A percentile compares a stretch with the other conserved stretches of the same genome.
Conservation (phyloP, 768 basidiomycete genomes). For the Suillus subalutaceus region DNA sequence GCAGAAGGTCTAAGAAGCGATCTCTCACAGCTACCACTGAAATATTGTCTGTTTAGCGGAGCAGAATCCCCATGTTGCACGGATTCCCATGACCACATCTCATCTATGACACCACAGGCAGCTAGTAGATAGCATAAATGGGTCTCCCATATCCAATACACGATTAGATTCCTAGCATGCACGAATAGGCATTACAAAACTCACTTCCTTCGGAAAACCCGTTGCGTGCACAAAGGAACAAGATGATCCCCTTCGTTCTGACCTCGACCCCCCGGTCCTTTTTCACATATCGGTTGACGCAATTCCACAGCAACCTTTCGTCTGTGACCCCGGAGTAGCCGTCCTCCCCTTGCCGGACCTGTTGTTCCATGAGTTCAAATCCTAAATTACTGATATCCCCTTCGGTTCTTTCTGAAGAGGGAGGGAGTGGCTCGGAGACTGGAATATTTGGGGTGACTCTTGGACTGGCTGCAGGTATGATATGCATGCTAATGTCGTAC, state of each 20-base stretch:
- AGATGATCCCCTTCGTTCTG: conserved; percentile 53
- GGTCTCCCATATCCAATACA: conserved; percentile 78
- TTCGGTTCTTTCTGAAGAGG: conserved; percentile 8
- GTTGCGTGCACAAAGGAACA: conserved; percentile 85
- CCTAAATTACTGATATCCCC: conserved; percentile 11
- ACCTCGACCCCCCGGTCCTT: neutral
- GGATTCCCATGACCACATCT: conserved; percentile 50
- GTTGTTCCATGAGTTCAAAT: conserved; percentile 24
- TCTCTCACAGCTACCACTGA: conserved; percentile 62
- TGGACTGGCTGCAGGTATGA: no score
- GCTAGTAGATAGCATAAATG: conserved; percentile 55
- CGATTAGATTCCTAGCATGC: neutral
- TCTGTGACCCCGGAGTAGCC: conserved; percentile 11
- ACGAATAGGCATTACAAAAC: conserved; percentile 17
- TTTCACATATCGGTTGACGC: conserved; percentile 69
- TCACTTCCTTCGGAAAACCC: conserved; percentile 85
- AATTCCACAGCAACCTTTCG: conserved; percentile 61
- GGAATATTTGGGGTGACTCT: conserved; percentile 18
- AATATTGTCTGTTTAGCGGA: conserved; percentile 59
- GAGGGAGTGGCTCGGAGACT: conserved; percentile 22
- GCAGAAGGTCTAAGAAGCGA: neutral
- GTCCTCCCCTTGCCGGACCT: conserved; percentile 16
- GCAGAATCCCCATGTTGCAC: conserved; percentile 87
- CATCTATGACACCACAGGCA: conserved; percentile 51
- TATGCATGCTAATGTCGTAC: no score